Conservation (phyloP, 2,329 filamentous ascomycete genomes). For the Epicoccum sorghinum region DNA sequence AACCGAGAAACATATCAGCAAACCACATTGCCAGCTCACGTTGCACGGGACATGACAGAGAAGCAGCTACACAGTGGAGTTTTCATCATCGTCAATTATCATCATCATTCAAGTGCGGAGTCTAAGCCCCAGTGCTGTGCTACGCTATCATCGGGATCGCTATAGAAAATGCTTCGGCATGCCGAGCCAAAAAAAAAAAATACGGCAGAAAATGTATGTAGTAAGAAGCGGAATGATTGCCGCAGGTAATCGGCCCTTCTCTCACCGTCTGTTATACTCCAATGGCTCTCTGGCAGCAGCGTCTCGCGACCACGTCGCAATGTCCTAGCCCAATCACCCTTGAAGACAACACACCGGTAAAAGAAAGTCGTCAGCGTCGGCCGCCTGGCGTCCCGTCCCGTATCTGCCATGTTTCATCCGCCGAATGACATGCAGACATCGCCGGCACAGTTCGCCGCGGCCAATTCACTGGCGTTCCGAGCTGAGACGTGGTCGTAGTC, state of each 20-base stretch:
- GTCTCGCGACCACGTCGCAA: not conserved
- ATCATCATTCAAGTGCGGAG: not conserved
- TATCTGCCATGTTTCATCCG: not conserved
- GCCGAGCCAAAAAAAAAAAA: conserved; percentile 2
- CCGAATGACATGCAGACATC: not conserved
- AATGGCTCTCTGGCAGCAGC: not conserved
- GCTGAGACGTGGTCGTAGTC: too few relatives aligned
- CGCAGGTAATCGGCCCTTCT: conserved; percentile 13
- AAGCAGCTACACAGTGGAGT: not conserved
- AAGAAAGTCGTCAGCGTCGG: not conserved
- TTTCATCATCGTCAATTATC: conserved; percentile 2
- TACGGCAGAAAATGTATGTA: conserved; percentile 3
- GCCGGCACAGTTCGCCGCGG: not conserved
- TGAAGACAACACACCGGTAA: conserved; percentile 3
- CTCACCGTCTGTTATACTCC: conserved; percentile 7
- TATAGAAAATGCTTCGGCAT: conserved; percentile 3
- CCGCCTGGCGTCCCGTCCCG: conserved; percentile 7
- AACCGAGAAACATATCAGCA: not conserved
- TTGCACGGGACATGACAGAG: conserved; percentile 2
- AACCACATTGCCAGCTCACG: not conserved
- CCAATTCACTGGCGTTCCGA: too few relatives aligned
- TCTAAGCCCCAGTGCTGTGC: conserved; percentile 1
- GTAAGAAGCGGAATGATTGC: conserved; percentile 9
- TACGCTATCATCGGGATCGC: conserved; percentile 4
- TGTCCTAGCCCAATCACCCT: not conserved